Percentiles rank a stretch among this genome's conserved stretches.
Evolutionary conservation across 768 basidiomycete genomes (phyloP).

Genomic region (Podaxis rugospora): DNA sequence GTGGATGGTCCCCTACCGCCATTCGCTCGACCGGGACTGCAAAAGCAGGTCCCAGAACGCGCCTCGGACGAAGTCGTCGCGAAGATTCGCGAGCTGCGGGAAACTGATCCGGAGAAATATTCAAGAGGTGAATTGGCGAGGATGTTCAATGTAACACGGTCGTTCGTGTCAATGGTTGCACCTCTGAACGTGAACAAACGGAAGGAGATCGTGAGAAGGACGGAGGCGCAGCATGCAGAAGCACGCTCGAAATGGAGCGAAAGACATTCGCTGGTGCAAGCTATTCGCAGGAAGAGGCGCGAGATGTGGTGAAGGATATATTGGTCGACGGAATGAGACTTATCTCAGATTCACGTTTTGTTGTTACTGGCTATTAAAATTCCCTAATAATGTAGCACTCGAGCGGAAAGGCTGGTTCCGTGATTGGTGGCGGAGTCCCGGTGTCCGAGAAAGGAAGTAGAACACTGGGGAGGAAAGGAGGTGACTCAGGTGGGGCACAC

Average conservation of each 20-base stretch:
- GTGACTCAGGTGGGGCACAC: background rate
- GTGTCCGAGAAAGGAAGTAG: slow-evolving; percentile 24
- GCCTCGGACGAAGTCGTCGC: slow-evolving; percentile 49
- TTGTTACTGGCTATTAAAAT: background rate
- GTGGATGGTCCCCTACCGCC: slow-evolving; percentile 39
- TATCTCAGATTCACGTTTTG: background rate
- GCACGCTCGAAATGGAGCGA: slow-evolving; percentile 66
- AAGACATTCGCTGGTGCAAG: slow-evolving; percentile 53
- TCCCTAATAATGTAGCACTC: slow-evolving; percentile 1
- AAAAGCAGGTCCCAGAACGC: slow-evolving; percentile 29
- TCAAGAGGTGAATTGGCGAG: slow-evolving; percentile 66
- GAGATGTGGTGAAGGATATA: slow-evolving; percentile 58
- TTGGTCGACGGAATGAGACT: background rate
- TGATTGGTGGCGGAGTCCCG: slow-evolving; percentile 34
- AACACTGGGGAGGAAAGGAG: slow-evolving; percentile 4
- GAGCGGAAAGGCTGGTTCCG: slow-evolving; percentile 15
- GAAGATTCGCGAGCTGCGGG: slow-evolving; percentile 55
- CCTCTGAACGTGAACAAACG: slow-evolving; percentile 51
- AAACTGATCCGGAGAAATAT: slow-evolving; percentile 51
- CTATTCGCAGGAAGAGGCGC: slow-evolving; percentile 63
- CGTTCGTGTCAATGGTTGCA: slow-evolving; percentile 63
- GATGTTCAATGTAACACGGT: slow-evolving; percentile 69
- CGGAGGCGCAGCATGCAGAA: slow-evolving; percentile 43
- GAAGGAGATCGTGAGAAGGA: slow-evolving; percentile 34
- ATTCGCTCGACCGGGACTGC: slow-evolving; percentile 36